A percentile compares a stretch with the other conserved stretches of the same genome.
These are phyloP conservation scores for Canariomyces notabilis DNA, from an alignment of 2,329 filamentous ascomycete genomes.

Conservation along the genomic window DNA sequence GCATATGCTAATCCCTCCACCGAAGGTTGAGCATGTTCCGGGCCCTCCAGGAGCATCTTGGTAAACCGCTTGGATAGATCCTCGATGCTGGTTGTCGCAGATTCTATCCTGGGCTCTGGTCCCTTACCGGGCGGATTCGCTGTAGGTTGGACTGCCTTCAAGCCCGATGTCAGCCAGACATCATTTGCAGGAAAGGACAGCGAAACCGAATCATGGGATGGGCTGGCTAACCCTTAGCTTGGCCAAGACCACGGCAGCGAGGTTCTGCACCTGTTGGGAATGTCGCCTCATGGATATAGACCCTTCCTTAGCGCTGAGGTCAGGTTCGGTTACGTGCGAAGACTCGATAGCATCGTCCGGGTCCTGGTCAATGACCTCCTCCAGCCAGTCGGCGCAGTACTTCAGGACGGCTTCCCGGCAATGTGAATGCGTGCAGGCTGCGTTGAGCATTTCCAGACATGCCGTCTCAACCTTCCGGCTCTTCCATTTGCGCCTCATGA, in stretches of 20 bases:
- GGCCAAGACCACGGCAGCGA: constrained; percentile 70
- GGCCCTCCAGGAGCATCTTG: constrained; percentile 58
- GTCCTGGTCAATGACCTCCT: constrained; percentile 73
- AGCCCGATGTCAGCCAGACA: constrained; percentile 45
- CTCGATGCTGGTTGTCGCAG: constrained; percentile 57
- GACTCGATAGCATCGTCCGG: constrained; percentile 50
- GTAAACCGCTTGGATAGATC: constrained; percentile 61
- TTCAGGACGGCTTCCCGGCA: constrained; percentile 82
- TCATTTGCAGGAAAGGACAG: constrained; percentile 26
- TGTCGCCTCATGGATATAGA: constrained; percentile 58
- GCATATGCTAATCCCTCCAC: constrained; percentile 91
- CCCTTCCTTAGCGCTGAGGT: constrained; percentile 53
- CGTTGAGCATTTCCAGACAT: constrained; percentile 83
- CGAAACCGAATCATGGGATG: constrained; percentile 21
- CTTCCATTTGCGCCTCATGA: constrained; percentile 77
- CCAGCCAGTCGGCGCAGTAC: constrained; percentile 81
- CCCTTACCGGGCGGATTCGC: constrained; percentile 31
- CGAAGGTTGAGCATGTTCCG: constrained; percentile 60
- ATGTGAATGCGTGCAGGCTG: constrained; percentile 76
- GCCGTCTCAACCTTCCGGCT: constrained; percentile 81
- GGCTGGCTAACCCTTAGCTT: constrained; percentile 61
- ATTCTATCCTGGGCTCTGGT: constrained; percentile 41
- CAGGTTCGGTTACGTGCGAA: constrained; percentile 47
- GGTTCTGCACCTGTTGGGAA: constrained; percentile 56
- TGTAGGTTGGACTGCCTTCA: constrained; percentile 49